A percentile compares a stretch with the other conserved stretches of the same genome.
These are phyloP conservation scores for Penicillium sp. DNA, from an alignment of 2,329 filamentous ascomycete genomes.

Conservation along the genomic window DNA sequence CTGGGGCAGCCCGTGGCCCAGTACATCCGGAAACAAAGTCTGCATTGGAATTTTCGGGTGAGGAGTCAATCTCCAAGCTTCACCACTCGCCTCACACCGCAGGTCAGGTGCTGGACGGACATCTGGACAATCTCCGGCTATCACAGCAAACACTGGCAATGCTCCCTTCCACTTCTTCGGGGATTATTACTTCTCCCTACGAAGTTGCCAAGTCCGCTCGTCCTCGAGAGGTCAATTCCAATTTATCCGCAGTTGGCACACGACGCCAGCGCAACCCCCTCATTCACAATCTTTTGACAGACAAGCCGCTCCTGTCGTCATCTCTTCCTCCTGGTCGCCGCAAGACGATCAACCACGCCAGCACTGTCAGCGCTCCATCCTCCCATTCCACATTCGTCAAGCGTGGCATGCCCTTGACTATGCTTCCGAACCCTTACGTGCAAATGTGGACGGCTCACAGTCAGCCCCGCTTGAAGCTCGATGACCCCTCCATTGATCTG, in stretches of 20 bases:
- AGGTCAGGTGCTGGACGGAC: conserved; percentile 36
- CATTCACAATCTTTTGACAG: conserved; percentile 91
- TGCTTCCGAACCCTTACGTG: conserved; percentile 65
- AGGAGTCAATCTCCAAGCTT: conserved; percentile 15
- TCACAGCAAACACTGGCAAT: conserved; percentile 65
- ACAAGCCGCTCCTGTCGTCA: conserved; percentile 87
- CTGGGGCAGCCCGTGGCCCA: conserved; percentile 8
- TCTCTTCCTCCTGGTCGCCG: conserved; percentile 73
- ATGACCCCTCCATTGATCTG: conserved; percentile 76
- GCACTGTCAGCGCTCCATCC: conserved; percentile 34
- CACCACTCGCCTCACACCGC: too few species aligned
- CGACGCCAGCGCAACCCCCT: conserved; percentile 70
- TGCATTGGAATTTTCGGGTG: conserved; percentile 39
- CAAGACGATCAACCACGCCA: conserved; percentile 19
- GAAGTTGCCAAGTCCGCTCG: conserved; percentile 64
- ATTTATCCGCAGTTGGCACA: conserved; percentile 47
- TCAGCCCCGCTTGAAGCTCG: conserved; percentile 60
- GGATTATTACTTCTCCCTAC: conserved; percentile 76
- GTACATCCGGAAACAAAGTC: conserved; percentile 36
- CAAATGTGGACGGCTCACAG: conserved; percentile 63
- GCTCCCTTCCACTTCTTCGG: conserved; percentile 78
- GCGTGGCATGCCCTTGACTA: conserved; percentile 79
- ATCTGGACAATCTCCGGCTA: conserved; percentile 67
- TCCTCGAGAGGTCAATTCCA: conserved; percentile 21
- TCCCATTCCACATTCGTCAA: conserved; percentile 76